phyloP scores from a whole-genome alignment of 179 eudicot species.

The Camellia oleifera region DNA sequence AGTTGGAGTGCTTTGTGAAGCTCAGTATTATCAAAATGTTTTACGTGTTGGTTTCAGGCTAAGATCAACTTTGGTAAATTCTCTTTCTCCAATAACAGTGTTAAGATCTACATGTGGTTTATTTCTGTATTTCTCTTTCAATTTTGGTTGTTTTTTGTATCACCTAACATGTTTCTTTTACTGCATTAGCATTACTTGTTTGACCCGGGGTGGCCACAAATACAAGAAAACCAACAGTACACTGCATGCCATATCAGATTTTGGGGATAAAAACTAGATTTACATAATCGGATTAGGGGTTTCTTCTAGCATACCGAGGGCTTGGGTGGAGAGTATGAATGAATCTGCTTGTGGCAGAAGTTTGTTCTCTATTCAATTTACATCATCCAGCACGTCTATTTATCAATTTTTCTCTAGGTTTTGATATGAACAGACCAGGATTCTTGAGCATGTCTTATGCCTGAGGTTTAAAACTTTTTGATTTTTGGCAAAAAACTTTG shows the following conservation, averaged over 20 bases:
- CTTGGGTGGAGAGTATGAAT: neutral
- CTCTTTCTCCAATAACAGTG: neutral
- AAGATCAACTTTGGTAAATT: conserved; percentile 61
- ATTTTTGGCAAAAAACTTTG: neutral
- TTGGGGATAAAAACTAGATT: neutral
- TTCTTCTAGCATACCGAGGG: neutral
- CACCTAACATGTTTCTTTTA: neutral
- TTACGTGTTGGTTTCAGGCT: conserved; percentile 72
- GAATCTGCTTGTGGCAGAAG: neutral
- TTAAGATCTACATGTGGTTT: neutral
- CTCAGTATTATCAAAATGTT: conserved; percentile 67
- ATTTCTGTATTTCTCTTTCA: neutral
- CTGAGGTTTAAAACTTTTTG: neutral
- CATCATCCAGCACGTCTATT: neutral
- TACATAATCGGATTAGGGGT: neutral
- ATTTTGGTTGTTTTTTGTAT: neutral
- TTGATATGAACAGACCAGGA: neutral
- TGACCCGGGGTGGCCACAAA: neutral
- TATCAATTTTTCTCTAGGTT: neutral
- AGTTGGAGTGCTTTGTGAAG: conserved; percentile 62
- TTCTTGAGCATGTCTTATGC: neutral
- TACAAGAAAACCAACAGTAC: neutral
- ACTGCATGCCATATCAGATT: neutral
- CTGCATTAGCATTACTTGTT: neutral
- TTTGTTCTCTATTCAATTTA: neutral